A percentile compares a stretch with the other conserved stretches of the same genome.
phyloP scores from a whole-genome alignment of 2,329 filamentous ascomycete species.

The Pseudogymnoascus sp. region DNA sequence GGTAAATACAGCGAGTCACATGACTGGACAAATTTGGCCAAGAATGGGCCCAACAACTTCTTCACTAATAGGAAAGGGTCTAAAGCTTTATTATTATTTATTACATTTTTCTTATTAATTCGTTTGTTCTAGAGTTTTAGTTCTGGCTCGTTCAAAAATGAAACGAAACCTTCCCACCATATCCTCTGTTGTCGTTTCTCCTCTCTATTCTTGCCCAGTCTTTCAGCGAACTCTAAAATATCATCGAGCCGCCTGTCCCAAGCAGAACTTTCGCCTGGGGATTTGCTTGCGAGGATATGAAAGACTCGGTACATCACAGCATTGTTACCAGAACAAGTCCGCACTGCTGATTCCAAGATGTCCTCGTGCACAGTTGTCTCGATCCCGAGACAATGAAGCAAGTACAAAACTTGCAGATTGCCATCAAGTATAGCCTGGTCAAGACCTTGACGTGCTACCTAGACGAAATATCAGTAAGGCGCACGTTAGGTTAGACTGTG shows the following conservation, averaged over 20 bases:
- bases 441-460: conserved; percentile 9
- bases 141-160: neutral
- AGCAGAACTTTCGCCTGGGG: neutral
- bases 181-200: neutral
- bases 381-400: conserved; percentile 9
- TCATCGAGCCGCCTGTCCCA: neutral
- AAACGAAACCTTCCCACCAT: conserved; percentile 4
- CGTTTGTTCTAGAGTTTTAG: neutral
- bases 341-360: conserved; percentile 1
- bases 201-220: neutral
- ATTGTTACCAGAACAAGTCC: neutral
- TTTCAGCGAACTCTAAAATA: neutral
- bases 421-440: conserved; percentile 7
- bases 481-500: neutral
- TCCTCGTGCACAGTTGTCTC: neutral
- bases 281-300: neutral
- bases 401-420: conserved; percentile 6
- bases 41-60: neutral
- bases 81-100: neutral
- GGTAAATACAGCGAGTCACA: neutral
- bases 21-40: neutral
- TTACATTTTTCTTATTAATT: neutral
- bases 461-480: neutral
- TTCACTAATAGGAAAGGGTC: neutral
- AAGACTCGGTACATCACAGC: neutral